Evolutionary conservation across 192 early-diverging fungal genomes (phyloP).

Genomic region (Rhizophagus prolifer): DNA sequence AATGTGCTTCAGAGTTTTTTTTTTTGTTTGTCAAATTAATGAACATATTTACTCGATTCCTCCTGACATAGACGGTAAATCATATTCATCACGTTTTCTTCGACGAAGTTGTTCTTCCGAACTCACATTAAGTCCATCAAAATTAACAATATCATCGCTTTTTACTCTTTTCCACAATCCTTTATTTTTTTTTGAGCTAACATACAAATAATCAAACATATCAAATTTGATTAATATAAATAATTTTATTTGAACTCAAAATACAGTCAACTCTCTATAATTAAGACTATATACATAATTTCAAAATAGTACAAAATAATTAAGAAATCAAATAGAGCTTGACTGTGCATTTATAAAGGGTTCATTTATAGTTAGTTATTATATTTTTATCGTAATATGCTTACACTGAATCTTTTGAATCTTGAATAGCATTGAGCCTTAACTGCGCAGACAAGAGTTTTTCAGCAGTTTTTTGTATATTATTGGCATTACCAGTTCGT

Average conservation of each 20-base stretch:
- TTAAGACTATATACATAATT: too few species aligned
- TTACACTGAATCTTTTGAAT: conserved; percentile 37
- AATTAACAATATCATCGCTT: conserved; percentile 20
- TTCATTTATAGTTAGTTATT: too few species aligned
- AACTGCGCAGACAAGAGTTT: conserved; percentile 81
- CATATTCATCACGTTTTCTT: conserved; percentile 52
- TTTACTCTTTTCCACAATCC: conserved; percentile 28
- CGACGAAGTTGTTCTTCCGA: conserved; percentile 19
- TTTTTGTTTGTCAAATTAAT: not conserved
- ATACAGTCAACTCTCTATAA: too few species aligned
- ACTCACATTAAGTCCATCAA: conserved; percentile 6
- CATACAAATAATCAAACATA: not conserved
- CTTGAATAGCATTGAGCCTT: conserved; percentile 60
- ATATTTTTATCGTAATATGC: not conserved
- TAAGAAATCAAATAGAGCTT: too few species aligned
- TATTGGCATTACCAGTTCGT: conserved; percentile 42
- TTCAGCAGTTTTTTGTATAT: conserved; percentile 74
- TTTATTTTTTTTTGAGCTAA: conserved; percentile 39
- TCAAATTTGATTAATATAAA: not conserved
- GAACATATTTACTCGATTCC: conserved; percentile 34
- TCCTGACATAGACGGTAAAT: conserved; percentile 49
- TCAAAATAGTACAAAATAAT: too few species aligned
- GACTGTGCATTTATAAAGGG: too few species aligned
- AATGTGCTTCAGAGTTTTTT: conserved; percentile 1
- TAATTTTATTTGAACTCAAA: not conserved